Conservation (phyloP, 2,329 filamentous ascomycete genomes). For the Ascochyta koolunga region DNA sequence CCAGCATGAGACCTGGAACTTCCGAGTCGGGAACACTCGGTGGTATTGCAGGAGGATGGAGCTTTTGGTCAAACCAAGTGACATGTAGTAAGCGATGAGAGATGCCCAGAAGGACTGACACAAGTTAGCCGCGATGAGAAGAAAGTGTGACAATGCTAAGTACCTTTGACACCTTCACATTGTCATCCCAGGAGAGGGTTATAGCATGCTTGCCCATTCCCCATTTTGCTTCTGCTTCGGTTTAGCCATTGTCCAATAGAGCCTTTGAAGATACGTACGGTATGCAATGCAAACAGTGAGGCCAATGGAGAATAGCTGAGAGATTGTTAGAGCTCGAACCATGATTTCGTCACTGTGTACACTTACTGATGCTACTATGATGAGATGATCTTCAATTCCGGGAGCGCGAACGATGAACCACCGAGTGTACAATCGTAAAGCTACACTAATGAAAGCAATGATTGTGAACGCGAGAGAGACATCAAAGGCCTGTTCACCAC, state of each 20-base stretch:
- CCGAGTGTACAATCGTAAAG: constrained; percentile 38
- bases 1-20: constrained; percentile 35
- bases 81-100: constrained; percentile 42
- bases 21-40: constrained; percentile 38
- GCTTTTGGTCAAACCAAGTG: constrained; percentile 41
- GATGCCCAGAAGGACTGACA: constrained; percentile 40
- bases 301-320: constrained; percentile 35
- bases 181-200: constrained; percentile 20
- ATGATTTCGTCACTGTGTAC: not conserved
- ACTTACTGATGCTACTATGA: constrained; percentile 35
- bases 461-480: constrained; percentile 35
- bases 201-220: constrained; percentile 38
- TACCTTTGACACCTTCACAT: constrained; percentile 35
- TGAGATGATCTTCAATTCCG: constrained; percentile 38
- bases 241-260: constrained; percentile 14
- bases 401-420: constrained; percentile 36
- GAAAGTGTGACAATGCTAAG: not conserved
- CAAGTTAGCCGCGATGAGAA: not conserved
- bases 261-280: constrained; percentile 24
- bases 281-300: constrained; percentile 37
- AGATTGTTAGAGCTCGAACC: not conserved
- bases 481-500: constrained; percentile 30
- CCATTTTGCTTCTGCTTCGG: constrained; percentile 31
- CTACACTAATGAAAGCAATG: constrained; percentile 31
- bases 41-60: constrained; percentile 44